phyloP scores from a whole-genome alignment of 164 flowering plant species.

The Stephania cephalantha region DNA sequence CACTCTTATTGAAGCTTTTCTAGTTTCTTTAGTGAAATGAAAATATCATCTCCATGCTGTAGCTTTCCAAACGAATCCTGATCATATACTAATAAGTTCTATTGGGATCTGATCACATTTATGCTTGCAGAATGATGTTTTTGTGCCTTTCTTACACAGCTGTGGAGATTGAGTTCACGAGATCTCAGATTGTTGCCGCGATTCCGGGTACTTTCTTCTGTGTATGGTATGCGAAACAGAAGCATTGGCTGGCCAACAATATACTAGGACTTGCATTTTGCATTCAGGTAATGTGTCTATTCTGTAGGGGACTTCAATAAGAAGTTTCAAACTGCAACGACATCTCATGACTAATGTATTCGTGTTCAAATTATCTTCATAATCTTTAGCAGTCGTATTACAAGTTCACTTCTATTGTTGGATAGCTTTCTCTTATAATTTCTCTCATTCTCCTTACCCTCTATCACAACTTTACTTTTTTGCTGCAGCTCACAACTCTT shows the following conservation, averaged over 20 bases:
- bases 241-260: constrained; percentile 98
- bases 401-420: not conserved
- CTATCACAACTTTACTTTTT: not conserved
- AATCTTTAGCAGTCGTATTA: not conserved
- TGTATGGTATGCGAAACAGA: constrained; percentile 87
- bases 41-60: not conserved
- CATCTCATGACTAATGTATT: not conserved
- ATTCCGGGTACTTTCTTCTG: constrained; percentile 96
- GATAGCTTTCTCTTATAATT: not conserved
- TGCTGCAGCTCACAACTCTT: not conserved
- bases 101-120: constrained; percentile 23
- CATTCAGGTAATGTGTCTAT: constrained; percentile 64
- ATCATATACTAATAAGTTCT: too few species aligned
- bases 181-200: constrained; percentile 83
- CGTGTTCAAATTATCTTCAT: not conserved
- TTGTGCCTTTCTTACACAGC: constrained; percentile 56
- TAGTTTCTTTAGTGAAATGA: not conserved
- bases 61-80: not conserved
- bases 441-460: constrained; percentile 1
- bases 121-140: constrained; percentile 35
- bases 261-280: constrained; percentile 87
- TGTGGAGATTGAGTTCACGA: constrained; percentile 85
- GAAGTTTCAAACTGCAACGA: not conserved
- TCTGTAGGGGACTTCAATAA: not conserved
- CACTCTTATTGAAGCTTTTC: not conserved